phyloP scores from a whole-genome alignment of 2,329 filamentous ascomycete genomes.

The Botrytis byssoidea region DNA sequence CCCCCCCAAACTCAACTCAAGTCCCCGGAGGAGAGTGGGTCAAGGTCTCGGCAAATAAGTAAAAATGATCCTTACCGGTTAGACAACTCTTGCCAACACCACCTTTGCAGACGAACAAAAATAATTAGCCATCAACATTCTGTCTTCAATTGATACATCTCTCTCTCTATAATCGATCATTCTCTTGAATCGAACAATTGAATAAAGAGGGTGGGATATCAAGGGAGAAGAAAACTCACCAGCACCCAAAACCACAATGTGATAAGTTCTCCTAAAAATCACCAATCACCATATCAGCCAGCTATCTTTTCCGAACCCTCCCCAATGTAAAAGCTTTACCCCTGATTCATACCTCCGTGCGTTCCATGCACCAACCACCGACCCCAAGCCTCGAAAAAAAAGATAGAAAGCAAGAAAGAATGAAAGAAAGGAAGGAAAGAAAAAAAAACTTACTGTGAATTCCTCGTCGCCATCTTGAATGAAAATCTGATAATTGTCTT shows the following conservation, averaged over 20 bases:
- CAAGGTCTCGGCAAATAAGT: conserved; percentile 16
- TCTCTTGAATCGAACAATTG: neutral
- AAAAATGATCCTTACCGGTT: conserved; percentile 53
- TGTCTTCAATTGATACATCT: neutral
- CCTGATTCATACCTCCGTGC: conserved; percentile 21
- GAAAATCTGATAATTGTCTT: neutral
- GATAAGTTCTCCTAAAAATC: conserved; percentile 55
- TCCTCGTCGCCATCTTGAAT: conserved; percentile 17
- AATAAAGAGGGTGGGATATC: conserved; percentile 7
- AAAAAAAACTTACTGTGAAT: conserved; percentile 16
- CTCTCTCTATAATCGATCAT: neutral
- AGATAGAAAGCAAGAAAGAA: neutral
- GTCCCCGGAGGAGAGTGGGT: conserved; percentile 15
- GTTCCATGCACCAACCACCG: conserved; percentile 12
- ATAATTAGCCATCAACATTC: conserved; percentile 28
- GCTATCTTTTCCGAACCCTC: neutral
- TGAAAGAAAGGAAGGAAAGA: neutral
- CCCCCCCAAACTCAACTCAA: neutral
- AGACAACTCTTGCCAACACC: conserved; percentile 75
- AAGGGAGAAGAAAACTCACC: conserved; percentile 41
- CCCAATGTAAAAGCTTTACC: conserved; percentile 13
- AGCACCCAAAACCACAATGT: conserved; percentile 65
- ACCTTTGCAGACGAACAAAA: conserved; percentile 46
- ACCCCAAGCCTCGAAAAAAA: neutral
- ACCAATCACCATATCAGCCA: conserved; percentile 15